These are phyloP conservation scores for Xylaria sp. DNA, from an alignment of 2,329 filamentous ascomycete species.

Conservation along the genomic window DNA sequence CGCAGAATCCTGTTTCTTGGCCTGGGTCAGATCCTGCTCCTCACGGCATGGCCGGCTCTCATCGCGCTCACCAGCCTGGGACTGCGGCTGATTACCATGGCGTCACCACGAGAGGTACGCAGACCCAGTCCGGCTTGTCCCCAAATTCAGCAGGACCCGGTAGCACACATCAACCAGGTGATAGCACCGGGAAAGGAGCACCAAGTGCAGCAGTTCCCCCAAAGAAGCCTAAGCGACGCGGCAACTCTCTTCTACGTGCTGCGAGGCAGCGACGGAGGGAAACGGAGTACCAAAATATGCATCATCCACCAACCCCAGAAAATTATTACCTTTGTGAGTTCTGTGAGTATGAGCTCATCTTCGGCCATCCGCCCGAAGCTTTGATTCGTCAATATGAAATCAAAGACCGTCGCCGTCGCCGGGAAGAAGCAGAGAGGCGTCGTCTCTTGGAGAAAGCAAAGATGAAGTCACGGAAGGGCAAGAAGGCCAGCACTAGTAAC, in stretches of 20 bases:
- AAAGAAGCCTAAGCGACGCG: slow-evolving; percentile 73
- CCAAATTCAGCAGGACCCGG: slow-evolving; percentile 34
- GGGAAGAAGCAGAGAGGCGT: slow-evolving; percentile 85
- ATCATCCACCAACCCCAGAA: slow-evolving; percentile 74
- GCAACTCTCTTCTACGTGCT: slow-evolving; percentile 78
- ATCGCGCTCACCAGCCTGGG: slow-evolving; percentile 42
- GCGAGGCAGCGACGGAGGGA: slow-evolving; percentile 81
- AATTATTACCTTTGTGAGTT: slow-evolving; percentile 98
- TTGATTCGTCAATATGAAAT: slow-evolving; percentile 93
- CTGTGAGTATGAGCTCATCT: slow-evolving; percentile 97
- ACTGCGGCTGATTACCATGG: slow-evolving; percentile 37
- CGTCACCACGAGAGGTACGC: slow-evolving; percentile 31
- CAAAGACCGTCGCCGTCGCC: slow-evolving; percentile 87
- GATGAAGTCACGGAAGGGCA: slow-evolving; percentile 89
- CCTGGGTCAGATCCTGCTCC: slow-evolving; percentile 63
- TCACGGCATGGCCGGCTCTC: slow-evolving; percentile 49
- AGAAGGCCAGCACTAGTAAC: slow-evolving; percentile 75
- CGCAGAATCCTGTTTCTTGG: slow-evolving; percentile 84
- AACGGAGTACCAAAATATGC: slow-evolving; percentile 80
- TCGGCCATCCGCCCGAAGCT: slow-evolving; percentile 84
- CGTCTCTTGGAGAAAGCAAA: slow-evolving; percentile 91
- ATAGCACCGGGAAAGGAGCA: slow-evolving; percentile 55
- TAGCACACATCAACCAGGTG: slow-evolving; percentile 41
- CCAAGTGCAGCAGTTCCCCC: slow-evolving; percentile 53
- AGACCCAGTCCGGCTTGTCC: slow-evolving; percentile 37